Conservation (phyloP, 192 early-diverging fungal genomes). For the Backusella parvicylindrica region DNA sequence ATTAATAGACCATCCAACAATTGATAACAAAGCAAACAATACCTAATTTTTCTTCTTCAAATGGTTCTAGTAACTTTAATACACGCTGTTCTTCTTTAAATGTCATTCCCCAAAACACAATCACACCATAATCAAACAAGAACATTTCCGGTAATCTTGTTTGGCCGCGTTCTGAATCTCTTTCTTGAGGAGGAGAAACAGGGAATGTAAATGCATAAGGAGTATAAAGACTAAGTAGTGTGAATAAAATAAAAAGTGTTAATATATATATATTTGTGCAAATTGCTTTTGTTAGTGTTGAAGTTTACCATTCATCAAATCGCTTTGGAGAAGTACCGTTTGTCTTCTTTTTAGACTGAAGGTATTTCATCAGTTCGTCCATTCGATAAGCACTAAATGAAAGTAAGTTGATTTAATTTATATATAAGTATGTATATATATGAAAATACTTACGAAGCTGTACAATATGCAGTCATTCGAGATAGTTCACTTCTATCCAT, state of each 20-base stretch:
- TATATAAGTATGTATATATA: neutral
- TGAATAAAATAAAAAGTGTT: no score
- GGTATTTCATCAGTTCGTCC: slow-evolving; percentile 72
- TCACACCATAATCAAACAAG: slow-evolving; percentile 92
- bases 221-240: slow-evolving; percentile 46
- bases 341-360: slow-evolving; percentile 57
- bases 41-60: slow-evolving; percentile 74
- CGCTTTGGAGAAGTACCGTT: slow-evolving; percentile 70
- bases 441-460: slow-evolving; percentile 55
- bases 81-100: slow-evolving; percentile 76
- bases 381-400: slow-evolving; percentile 59
- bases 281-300: neutral
- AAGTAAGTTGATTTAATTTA: neutral
- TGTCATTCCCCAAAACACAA: slow-evolving; percentile 95
- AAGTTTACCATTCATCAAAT: slow-evolving; percentile 80
- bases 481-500: slow-evolving; percentile 71
- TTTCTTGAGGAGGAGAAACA: slow-evolving; percentile 38
- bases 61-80: slow-evolving; percentile 65
- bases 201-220: slow-evolving; percentile 45
- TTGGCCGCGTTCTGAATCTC: neutral
- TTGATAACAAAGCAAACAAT: neutral
- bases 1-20: no score
- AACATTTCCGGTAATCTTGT: slow-evolving; percentile 62
- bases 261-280: neutral
- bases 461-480: slow-evolving; percentile 83